These are phyloP conservation scores for Agaricus subrufescens DNA, from an alignment of 768 basidiomycete genomes.

Conservation along the genomic window DNA sequence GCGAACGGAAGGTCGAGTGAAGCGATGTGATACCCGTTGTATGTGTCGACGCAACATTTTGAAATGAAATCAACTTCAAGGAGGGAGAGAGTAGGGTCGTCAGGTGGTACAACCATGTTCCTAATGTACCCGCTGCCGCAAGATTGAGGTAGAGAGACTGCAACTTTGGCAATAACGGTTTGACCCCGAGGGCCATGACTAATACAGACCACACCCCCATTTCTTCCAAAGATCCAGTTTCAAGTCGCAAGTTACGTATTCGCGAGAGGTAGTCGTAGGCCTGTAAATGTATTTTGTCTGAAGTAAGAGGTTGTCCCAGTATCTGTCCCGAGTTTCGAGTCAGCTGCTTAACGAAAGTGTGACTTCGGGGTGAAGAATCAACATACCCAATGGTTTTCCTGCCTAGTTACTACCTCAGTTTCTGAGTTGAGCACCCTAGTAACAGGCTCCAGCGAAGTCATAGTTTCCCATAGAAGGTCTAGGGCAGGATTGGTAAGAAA, in stretches of 20 bases:
- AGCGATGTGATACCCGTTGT: not conserved
- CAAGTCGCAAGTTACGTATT: not conserved
- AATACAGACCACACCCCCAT: not conserved
- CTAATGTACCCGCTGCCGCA: not conserved
- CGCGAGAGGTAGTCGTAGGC: not conserved
- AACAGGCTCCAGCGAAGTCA: slow-evolving; percentile 2
- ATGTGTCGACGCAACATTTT: not conserved
- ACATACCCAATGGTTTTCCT: not conserved
- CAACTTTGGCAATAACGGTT: not conserved
- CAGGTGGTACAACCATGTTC: not conserved
- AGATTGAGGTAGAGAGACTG: not conserved
- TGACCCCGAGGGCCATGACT: not conserved
- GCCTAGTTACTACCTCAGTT: not conserved
- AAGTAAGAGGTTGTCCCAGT: not conserved
- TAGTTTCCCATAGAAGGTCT: not conserved
- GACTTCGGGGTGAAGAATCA: not conserved
- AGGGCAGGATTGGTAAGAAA: not conserved
- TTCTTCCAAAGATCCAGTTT: not conserved
- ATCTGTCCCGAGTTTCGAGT: not conserved
- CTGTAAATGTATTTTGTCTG: not conserved
- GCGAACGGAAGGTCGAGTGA: not conserved
- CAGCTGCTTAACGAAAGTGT: not conserved
- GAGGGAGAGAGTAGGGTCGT: not conserved
- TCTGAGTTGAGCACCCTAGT: not conserved
- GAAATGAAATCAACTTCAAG: not conserved